Base-by-base conservation (phyloP, 1,139 yeast species). In the Zygosaccharomyces pseudobailii region DNA sequence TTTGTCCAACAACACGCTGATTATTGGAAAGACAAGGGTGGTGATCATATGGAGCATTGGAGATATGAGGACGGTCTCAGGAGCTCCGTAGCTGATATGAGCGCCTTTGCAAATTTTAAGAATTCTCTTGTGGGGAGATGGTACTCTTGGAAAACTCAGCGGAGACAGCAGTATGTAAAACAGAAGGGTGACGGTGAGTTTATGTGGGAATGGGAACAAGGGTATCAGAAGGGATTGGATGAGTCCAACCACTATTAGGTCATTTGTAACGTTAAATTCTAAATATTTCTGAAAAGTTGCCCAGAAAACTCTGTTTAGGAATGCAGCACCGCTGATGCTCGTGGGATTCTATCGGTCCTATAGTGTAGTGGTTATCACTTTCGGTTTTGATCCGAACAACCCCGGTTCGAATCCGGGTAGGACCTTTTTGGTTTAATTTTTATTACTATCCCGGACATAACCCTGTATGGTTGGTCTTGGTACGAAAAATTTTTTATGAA, bases 341-440 rank as follows among this genome's bases (percentile, higher is more conserved):
- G 17, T 13, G 17, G 17, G 27, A 8, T 24, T 24, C 23, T 20
- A 7, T n/a, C 9, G 51, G 51, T 48, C 27, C 56, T 76, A 75
- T 76, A 76, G 80, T 76, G 80, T 76, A 76, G 80, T 75, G 80
- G 81, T 76, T 74, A 76, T 76, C 80, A 76, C 81, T 72, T 72
- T 76, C 79, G 81, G 80, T 76, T 76, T 74, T 77, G 81, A 76
- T 82, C 88, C 89, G 82, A 72, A 75, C 80, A 81, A 84, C 90
- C 88, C 88, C 90, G 84, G 90, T 84, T 84, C 90, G 90, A 84
- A 82, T 82, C 90, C 89, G 89, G 89, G 88, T 80, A 80, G 82
- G 88, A 83, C 88, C 89, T 82, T 51, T 59, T 60, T 74, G 73
- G 72, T 67, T 57, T 50, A 8, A 8, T n/a, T 23, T 10, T 6